phyloP scores from a whole-genome alignment of 805 yeast genomes.

The Candida easanensis region DNA sequence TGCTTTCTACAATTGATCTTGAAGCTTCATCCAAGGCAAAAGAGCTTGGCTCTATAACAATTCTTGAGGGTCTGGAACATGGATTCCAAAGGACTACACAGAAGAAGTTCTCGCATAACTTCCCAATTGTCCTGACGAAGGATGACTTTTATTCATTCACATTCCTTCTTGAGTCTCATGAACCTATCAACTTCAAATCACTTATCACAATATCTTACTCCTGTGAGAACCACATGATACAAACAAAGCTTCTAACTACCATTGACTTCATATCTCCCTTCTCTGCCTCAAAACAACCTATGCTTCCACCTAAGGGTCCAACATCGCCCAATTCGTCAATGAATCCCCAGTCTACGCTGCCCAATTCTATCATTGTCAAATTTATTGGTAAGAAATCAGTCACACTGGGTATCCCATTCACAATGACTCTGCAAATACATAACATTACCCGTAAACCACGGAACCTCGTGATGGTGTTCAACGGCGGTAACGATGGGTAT shows the following conservation, averaged over 20 bases:
- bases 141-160: conserved; percentile 30
- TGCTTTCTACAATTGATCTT: conserved; percentile 47
- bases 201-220: conserved; percentile 28
- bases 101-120: conserved; percentile 12
- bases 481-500: conserved; percentile 16
- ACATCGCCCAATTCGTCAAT: no score
- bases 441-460: conserved; percentile 53
- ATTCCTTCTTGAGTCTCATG: conserved; percentile 23
- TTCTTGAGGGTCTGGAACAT: conserved; percentile 14
- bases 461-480: conserved; percentile 47
- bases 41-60: conserved; percentile 15
- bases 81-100: conserved; percentile 26
- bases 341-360: conserved; percentile 14
- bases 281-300: not conserved
- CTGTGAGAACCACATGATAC: conserved; percentile 22
- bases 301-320: not conserved
- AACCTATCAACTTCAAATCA: conserved; percentile 23
- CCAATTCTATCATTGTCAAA: conserved; percentile 43
- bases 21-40: conserved; percentile 43
- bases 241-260: conserved; percentile 21
- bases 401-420: conserved; percentile 54
- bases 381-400: conserved; percentile 63
- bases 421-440: conserved; percentile 64
- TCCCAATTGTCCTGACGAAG: conserved; percentile 27
- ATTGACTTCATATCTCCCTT: conserved; percentile 14